Base-by-base conservation (phyloP, 768 basidiomycete genomes). In the Vishniacozyma victoriae region DNA sequence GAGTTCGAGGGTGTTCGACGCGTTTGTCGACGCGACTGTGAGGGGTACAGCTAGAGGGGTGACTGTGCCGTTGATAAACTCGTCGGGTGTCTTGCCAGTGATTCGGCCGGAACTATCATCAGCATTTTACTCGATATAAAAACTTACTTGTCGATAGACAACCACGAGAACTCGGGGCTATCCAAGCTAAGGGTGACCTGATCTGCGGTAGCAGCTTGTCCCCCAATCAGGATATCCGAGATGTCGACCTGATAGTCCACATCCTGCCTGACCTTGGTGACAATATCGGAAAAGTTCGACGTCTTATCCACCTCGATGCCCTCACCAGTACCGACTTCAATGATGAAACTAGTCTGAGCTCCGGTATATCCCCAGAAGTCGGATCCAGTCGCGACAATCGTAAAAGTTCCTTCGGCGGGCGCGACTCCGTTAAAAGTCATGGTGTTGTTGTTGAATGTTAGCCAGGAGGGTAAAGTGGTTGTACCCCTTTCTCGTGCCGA, bases 361-460 rank as follows among this genome's bases (percentile, higher is more conserved):
- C 83, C 83, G 7, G 81, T 80, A 63, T 86, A 91, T 2, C 87
- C 88, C 67, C 81, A 77, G 56, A 80, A 78, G 57, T 91, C 89
- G 35, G 86, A 83, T 2, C 79, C 87, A 55, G 81, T 79, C 22
- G 93, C 75, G 31, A 76, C 75, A 27, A 93, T 75, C 13, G 33
- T 74, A 62, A 24, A 77, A 71, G 44, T 68, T 39, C 70, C 70
- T 16, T 59, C 48, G 19, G 54, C 54, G 1, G 91, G 92, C 3
- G 84, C 80, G 24, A 85, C 78, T 7, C 93, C 93, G 56, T 83
- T 79, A 45, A 96, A 80, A 3, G 91, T 91, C 51, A 86, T 73
- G n/a, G 79, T 78, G 14, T 75, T 56, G 14, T 81, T 70, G 71
- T 89, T 76, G 71, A 91, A 96, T 5, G 49, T 60, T 69, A 95